Percentiles rank a stretch among this genome's conserved stretches.
Conservation (phyloP, 2,329 filamentous ascomycete genomes). For the Hymenoscyphus fraxineus region DNA sequence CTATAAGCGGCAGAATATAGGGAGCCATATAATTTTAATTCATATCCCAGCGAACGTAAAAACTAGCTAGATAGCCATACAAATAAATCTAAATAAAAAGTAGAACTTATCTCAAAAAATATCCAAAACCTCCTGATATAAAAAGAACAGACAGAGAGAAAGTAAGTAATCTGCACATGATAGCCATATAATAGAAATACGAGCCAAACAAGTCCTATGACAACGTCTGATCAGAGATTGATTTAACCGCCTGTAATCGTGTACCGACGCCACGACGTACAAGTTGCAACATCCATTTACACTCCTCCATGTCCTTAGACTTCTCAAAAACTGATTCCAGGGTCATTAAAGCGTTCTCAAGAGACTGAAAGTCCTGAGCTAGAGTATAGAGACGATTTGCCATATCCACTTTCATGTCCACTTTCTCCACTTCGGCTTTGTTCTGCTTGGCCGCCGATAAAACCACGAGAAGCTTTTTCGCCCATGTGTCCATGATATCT, state of each 20-base stretch:
- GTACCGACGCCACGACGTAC: background rate
- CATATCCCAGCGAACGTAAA: no score
- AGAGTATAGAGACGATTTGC: background rate
- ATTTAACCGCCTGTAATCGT: background rate
- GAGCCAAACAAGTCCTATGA: no score
- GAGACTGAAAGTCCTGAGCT: background rate
- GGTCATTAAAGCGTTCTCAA: background rate
- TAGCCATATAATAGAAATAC: no score
- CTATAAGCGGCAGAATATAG: no score
- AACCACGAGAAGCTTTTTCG: background rate
- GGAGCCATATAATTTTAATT: no score
- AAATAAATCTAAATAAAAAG: no score
- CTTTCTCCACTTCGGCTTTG: background rate
- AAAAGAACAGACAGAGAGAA: no score
- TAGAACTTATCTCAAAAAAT: no score
- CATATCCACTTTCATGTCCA: background rate
- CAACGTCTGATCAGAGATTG: background rate
- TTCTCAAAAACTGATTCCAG: background rate
- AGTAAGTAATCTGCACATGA: no score
- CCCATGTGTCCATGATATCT: background rate
- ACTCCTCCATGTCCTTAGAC: background rate
- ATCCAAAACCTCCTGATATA: no score
- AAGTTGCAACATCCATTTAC: background rate
- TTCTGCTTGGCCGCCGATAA: background rate
- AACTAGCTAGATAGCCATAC: no score